Conservation (phyloP, 2,329 filamentous ascomycete species). For the Mycosphaerella arachidis region DNA sequence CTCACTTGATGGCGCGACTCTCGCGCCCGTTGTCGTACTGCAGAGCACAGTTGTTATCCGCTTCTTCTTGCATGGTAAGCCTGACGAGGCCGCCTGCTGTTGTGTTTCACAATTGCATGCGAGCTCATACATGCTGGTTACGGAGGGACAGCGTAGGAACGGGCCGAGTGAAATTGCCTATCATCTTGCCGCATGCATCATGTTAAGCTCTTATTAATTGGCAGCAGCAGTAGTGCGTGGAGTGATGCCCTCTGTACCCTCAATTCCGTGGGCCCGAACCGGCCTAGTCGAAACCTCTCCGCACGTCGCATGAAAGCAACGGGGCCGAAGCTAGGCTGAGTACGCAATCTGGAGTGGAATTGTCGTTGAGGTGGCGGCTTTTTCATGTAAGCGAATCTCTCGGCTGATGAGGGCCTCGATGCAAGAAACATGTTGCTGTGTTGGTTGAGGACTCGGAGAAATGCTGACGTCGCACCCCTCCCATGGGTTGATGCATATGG, state of each 20-base stretch:
- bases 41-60: conserved; percentile 1
- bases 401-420: neutral
- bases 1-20: conserved; percentile 11
- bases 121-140: neutral
- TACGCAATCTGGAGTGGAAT: neutral
- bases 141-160: neutral
- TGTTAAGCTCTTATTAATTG: neutral
- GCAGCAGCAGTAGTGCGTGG: conserved; percentile 8
- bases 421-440: neutral
- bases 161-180: conserved; percentile 6
- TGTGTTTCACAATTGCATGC: conserved; percentile 4
- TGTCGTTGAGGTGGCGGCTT: conserved; percentile 2
- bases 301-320: conserved; percentile 6
- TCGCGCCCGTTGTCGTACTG: conserved; percentile 8
- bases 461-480: neutral
- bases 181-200: neutral
- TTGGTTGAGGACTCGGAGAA: neutral
- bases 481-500: neutral
- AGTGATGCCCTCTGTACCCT: conserved; percentile 1
- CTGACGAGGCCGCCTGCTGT: conserved; percentile 2
- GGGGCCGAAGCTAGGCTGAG: neutral
- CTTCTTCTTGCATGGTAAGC: conserved; percentile 1
- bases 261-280: neutral
- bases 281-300: neutral
- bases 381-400: neutral